Evolutionary conservation across 1,284 basidiomycete genomes (phyloP), one percentile per base, ranked within the genome.

Genomic region (Microbotryum intermedium): DNA sequence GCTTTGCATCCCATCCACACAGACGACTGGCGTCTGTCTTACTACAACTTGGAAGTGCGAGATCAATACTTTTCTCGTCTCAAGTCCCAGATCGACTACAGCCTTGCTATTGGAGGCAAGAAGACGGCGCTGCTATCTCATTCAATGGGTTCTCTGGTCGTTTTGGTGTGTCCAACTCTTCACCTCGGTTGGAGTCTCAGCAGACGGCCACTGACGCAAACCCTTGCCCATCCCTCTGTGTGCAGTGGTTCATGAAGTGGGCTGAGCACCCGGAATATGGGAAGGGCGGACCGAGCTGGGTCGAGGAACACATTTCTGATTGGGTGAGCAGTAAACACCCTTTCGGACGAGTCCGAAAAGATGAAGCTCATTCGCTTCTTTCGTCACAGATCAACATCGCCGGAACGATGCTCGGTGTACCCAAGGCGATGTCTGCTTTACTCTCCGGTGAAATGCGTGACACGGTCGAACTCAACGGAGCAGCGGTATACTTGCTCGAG

Each of bases 391-490:
- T 94, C 57, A 84, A 87, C 59, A 83, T 97, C 61, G 90, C 86
- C 2, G 94, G 94, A 1, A 90, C 93, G 9, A 83, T 94, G 76
- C 78, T 97, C 46, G 77, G 72, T 61, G 79, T 81, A 0, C 77
- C 90, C 3, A 98, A 97, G 76, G 89, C 93, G 0, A 95, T 97
- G 90, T 79, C 92, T 0, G 93, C 94, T 4, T 90, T 97, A 73
- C 78, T 98, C 30, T 92, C 90, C 0, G 88, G 88, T 10, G 89
- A 90, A 71, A 97, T 97, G 93, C 85, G 90, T 26, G 74, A 76
- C 46, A 75, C 74, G 2, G 75, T 74, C 53, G 72, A 73, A 53
- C 66, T 80, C 67, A 76, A 79, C 62, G 78, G 78, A 2, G 76
- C 79, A 1, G 79, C 77, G 0, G 78, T 78, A 2, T 81, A 78